phyloP scores from a whole-genome alignment of 2,329 filamentous ascomycete species.

The Akanthomyces lecanii region DNA sequence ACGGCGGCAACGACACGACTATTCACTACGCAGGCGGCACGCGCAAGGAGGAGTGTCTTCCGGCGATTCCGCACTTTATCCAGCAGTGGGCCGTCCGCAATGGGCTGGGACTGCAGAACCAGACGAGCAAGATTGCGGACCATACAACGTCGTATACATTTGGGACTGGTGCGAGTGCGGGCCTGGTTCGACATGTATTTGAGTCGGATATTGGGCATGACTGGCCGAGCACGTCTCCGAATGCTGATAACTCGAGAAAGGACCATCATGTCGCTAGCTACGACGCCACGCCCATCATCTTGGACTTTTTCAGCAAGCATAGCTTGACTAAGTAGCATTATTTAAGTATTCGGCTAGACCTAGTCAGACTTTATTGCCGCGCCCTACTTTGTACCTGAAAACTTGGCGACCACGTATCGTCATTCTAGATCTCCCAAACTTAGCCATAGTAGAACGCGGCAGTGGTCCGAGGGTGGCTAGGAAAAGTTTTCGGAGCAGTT shows the following conservation, averaged over 20 bases:
- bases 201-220: constrained; percentile 30
- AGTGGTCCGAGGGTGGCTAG: too few relatives aligned
- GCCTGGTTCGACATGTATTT: constrained; percentile 30
- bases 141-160: constrained; percentile 29
- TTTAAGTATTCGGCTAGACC: not conserved
- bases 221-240: constrained; percentile 36
- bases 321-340: not conserved
- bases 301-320: constrained; percentile 33
- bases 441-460: too few relatives aligned
- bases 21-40: constrained; percentile 42
- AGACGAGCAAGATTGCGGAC: constrained; percentile 19
- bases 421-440: too few relatives aligned
- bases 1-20: constrained; percentile 43
- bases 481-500: too few relatives aligned
- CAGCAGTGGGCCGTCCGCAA: constrained; percentile 34
- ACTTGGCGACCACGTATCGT: too few relatives aligned
- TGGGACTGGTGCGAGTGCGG: constrained; percentile 20
- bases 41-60: constrained; percentile 38
- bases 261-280: constrained; percentile 29
- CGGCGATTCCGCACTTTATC: constrained; percentile 37
- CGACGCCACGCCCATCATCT: constrained; percentile 36
- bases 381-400: not conserved
- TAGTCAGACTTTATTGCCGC: not conserved
- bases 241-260: constrained; percentile 29
- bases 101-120: constrained; percentile 20